Conservation (phyloP, 129 eudicot species). For the Flaveria robusta region DNA sequence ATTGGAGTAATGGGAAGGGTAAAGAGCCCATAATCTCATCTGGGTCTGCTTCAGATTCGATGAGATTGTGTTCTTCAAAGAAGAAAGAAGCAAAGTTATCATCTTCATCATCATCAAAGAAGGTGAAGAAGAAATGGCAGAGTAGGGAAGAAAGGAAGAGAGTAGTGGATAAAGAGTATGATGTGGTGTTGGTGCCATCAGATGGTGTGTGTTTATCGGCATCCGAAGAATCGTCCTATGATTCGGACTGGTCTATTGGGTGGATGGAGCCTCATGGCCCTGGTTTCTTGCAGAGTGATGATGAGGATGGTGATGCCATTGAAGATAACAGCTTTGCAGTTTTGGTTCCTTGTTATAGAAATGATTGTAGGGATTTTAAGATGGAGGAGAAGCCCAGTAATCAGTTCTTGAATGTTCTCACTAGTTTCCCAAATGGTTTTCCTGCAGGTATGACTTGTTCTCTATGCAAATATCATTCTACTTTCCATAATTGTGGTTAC, state of each 20-base stretch:
- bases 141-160: conserved; percentile 72
- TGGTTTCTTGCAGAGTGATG: conserved; percentile 72
- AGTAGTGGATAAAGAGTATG: conserved; percentile 66
- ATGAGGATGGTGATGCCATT: conserved; percentile 39
- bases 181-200: conserved; percentile 75
- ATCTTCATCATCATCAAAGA: conserved; percentile 27
- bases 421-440: conserved; percentile 49
- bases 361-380: conserved; percentile 46
- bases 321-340: conserved; percentile 77
- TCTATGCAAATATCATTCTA: conserved; percentile 1
- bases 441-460: conserved; percentile 55
- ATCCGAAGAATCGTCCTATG: conserved; percentile 74
- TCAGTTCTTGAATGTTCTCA: conserved; percentile 50
- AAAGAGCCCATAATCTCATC: conserved; percentile 47
- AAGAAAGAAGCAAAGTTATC: conserved; percentile 40
- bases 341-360: conserved; percentile 82
- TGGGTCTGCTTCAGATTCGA: conserved; percentile 51
- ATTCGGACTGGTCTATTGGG: conserved; percentile 94
- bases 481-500: conserved; percentile 10
- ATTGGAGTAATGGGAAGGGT: conserved; percentile 62
- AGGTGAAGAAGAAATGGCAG: conserved; percentile 65
- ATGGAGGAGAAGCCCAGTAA: conserved; percentile 30
- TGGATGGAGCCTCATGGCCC: conserved; percentile 93
- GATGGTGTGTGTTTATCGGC: conserved; percentile 83
- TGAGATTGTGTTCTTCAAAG: conserved; percentile 49